Percentiles rank a stretch among this genome's conserved stretches.
Conservation (phyloP, 2,329 filamentous ascomycete species). For the Aspergillus novofumigatus region DNA sequence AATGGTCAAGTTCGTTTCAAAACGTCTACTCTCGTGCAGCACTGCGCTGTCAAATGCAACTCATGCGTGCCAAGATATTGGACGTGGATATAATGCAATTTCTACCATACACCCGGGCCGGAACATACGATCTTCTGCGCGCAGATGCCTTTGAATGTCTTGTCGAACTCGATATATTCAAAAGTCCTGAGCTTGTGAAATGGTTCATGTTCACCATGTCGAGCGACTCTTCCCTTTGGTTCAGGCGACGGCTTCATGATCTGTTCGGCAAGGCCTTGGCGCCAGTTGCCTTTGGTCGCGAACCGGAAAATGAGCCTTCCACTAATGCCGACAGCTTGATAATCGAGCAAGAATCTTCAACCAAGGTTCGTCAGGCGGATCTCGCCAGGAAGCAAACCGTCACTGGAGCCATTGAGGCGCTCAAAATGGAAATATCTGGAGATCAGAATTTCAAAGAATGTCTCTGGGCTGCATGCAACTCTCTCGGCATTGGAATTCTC, state of each 20-base stretch:
- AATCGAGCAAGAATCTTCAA: conserved; percentile 53
- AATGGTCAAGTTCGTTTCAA: conserved; percentile 63
- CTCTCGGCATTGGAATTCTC: conserved; percentile 46
- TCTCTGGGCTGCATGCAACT: conserved; percentile 55
- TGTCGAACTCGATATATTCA: conserved; percentile 52
- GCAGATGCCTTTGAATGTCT: conserved; percentile 57
- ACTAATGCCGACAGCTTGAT: conserved; percentile 45
- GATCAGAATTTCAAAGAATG: conserved; percentile 49
- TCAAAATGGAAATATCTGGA: conserved; percentile 50
- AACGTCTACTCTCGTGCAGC: conserved; percentile 61
- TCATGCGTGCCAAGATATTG: conserved; percentile 52
- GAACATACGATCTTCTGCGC: conserved; percentile 58
- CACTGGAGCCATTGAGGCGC: conserved; percentile 54
- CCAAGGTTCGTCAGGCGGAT: conserved; percentile 50
- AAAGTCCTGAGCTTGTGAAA: conserved; percentile 48
- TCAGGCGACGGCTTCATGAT: conserved; percentile 50
- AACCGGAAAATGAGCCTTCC: conserved; percentile 28
- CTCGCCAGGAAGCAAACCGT: conserved; percentile 53
- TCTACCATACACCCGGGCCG: conserved; percentile 56
- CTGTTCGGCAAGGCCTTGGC: conserved; percentile 55
- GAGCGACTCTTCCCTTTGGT: conserved; percentile 55
- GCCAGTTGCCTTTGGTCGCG: conserved; percentile 55
- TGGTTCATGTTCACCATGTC: conserved; percentile 56
- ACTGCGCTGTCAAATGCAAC: conserved; percentile 54
- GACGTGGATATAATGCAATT: conserved; percentile 54